These are phyloP conservation scores for Dalbergia cochinchinensis DNA, from an alignment of 306 rosid species.

Conservation along the genomic window DNA sequence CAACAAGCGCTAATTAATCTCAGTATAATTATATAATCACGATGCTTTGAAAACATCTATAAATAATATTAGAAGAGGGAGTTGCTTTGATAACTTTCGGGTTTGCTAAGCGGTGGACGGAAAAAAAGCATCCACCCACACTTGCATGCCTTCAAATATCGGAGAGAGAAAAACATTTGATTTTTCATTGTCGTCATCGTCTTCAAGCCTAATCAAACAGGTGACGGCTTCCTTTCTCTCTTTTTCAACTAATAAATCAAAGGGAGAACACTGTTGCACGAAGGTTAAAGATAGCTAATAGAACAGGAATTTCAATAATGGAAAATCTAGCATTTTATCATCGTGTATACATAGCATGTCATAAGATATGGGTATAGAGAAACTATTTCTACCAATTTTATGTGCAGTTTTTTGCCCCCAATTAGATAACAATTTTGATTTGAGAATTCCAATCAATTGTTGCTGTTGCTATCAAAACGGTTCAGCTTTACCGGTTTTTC, in stretches of 20 bases:
- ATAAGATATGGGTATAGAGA: background rate
- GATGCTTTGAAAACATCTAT: too few relatives aligned
- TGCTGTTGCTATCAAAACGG: too few relatives aligned
- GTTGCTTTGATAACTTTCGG: background rate
- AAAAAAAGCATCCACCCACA: slow-evolving; percentile 24
- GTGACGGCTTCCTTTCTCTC: slow-evolving; percentile 33
- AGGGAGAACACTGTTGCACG: background rate
- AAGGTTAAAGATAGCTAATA: background rate
- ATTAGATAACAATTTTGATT: too few relatives aligned
- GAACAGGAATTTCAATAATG: slow-evolving; percentile 9
- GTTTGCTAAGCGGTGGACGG: slow-evolving; percentile 4
- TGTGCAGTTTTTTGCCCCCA: background rate
- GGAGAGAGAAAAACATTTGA: background rate
- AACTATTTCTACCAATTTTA: background rate
- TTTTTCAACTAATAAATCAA: background rate
- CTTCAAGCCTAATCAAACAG: slow-evolving; percentile 44
- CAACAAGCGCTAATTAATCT: background rate
- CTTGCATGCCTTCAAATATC: background rate
- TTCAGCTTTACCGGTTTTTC: background rate
- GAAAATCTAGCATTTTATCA: slow-evolving; percentile 7
- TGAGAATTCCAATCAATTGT: too few relatives aligned
- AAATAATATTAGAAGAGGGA: background rate
- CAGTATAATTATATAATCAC: too few relatives aligned
- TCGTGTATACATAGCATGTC: background rate
- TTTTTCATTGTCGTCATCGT: background rate